Conservation (phyloP, 2,329 filamentous ascomycete genomes). For the Verticillium zaregamsianum region DNA sequence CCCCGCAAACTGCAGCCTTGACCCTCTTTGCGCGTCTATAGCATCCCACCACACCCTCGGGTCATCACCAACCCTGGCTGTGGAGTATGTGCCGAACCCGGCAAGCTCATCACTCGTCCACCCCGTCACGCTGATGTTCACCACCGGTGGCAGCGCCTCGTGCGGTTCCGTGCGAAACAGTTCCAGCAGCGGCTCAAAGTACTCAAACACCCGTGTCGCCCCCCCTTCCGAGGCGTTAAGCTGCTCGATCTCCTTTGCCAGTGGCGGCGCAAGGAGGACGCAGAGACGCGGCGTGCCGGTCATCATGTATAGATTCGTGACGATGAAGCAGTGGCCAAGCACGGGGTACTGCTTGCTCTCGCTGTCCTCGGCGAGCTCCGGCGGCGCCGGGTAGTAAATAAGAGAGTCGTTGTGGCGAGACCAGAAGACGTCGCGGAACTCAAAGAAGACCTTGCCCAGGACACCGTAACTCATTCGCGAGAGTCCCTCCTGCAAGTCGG, state of each 20-base stretch:
- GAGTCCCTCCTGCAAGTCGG: neutral
- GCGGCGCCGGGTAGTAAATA: slow-evolving; percentile 1
- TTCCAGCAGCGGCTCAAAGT: slow-evolving; percentile 2
- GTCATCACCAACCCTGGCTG: neutral
- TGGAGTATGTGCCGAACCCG: neutral
- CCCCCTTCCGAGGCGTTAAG: neutral
- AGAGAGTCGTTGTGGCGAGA: slow-evolving; percentile 2
- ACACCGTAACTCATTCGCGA: neutral
- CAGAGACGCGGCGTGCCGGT: neutral
- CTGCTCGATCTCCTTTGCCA: neutral
- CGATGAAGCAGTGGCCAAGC: neutral
- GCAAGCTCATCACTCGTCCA: slow-evolving; percentile 2
- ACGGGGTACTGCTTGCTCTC: neutral
- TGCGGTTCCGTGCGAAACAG: neutral
- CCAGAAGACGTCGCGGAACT: slow-evolving; percentile 5
- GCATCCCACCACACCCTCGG: neutral
- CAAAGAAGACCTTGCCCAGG: slow-evolving; percentile 3
- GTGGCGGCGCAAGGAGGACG: neutral
- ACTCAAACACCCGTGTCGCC: neutral
- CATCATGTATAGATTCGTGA: slow-evolving; percentile 3
- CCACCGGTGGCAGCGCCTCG: neutral
- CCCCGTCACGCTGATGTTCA: neutral
- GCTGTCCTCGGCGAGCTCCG: slow-evolving; percentile 1
- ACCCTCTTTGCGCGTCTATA: neutral
- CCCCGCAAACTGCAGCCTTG: neutral